These are phyloP conservation scores for Paxillus ammoniavirescens DNA, from an alignment of 768 basidiomycete genomes.

Conservation along the genomic window DNA sequence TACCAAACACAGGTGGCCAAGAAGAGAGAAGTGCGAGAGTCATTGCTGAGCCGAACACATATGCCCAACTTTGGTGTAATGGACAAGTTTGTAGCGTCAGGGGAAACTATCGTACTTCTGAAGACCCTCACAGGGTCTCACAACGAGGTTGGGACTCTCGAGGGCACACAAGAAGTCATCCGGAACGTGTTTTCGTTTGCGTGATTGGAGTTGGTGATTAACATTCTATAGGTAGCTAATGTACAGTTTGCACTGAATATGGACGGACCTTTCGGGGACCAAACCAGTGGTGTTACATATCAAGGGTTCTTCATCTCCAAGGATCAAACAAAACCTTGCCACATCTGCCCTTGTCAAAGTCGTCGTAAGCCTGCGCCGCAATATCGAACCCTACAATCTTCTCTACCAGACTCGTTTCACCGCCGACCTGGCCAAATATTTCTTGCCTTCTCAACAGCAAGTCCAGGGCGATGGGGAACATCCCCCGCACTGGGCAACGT, in stretches of 20 bases:
- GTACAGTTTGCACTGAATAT: too few species aligned
- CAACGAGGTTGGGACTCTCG: slow-evolving; percentile 53
- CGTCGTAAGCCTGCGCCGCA: slow-evolving; percentile 56
- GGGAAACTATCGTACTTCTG: slow-evolving; percentile 52
- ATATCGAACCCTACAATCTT: slow-evolving; percentile 58
- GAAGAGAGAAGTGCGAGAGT: slow-evolving; percentile 42
- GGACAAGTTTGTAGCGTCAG: slow-evolving; percentile 48
- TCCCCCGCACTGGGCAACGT: slow-evolving; percentile 74
- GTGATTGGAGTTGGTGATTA: not conserved
- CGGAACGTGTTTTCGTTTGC: slow-evolving; percentile 26
- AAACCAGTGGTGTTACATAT: too few species aligned
- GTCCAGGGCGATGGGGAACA: slow-evolving; percentile 71
- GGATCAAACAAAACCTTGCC: slow-evolving; percentile 81
- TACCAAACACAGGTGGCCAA: slow-evolving; percentile 38
- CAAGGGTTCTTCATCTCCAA: slow-evolving; percentile 38
- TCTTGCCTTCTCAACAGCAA: slow-evolving; percentile 69
- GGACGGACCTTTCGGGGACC: too few species aligned
- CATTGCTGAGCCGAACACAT: slow-evolving; percentile 43
- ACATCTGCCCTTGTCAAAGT: slow-evolving; percentile 69
- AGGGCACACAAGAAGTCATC: slow-evolving; percentile 69
- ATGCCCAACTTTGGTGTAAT: slow-evolving; percentile 51
- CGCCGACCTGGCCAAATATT: slow-evolving; percentile 70
- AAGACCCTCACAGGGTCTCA: slow-evolving; percentile 61
- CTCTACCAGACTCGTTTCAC: slow-evolving; percentile 62
- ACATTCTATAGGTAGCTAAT: too few species aligned